A percentile compares a stretch with the other conserved stretches of the same genome.
Evolutionary conservation across 306 rosid genomes (phyloP).

Genomic region (Trifolium dubium): DNA sequence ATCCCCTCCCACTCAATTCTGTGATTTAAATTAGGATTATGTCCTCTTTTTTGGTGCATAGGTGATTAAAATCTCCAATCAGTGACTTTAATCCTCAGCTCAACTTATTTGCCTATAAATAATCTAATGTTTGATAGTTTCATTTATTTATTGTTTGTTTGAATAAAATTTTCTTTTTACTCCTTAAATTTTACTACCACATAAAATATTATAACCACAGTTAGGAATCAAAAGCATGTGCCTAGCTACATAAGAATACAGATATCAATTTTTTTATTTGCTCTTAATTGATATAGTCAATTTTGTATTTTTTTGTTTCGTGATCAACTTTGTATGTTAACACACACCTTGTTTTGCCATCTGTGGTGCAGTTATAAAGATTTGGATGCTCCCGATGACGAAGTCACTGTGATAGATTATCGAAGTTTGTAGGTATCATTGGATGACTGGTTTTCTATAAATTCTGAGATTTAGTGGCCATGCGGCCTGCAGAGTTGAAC

Average conservation of each 20-base stretch:
- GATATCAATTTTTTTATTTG: conserved; percentile 5
- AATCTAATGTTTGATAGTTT: conserved; percentile 1
- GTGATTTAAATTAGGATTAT: conserved; percentile 23
- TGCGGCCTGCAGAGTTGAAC: conserved; percentile 24
- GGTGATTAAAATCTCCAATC: conserved; percentile 4
- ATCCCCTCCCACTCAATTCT: conserved; percentile 9
- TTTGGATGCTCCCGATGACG: conserved; percentile 95
- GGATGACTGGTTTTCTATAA: conserved; percentile 26
- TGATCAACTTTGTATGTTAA: conserved; percentile 32
- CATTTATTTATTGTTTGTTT: conserved; percentile 22
- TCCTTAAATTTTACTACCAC: conserved; percentile 1
- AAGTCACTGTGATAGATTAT: conserved; percentile 97
- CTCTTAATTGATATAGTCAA: background rate
- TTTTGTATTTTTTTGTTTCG: background rate
- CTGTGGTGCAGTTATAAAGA: conserved; percentile 86
- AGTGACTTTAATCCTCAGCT: background rate
- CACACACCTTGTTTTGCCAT: conserved; percentile 17
- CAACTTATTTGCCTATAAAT: background rate
- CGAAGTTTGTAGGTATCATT: conserved; percentile 72
- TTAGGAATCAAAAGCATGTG: conserved; percentile 17
- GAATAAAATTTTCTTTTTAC: background rate
- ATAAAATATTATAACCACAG: background rate
- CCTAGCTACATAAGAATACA: conserved; percentile 19
- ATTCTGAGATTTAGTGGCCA: conserved; percentile 8
- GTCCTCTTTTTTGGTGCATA: conserved; percentile 8